Conservation (phyloP, 2,329 filamentous ascomycete species). For the Botrytis hyacinthi region DNA sequence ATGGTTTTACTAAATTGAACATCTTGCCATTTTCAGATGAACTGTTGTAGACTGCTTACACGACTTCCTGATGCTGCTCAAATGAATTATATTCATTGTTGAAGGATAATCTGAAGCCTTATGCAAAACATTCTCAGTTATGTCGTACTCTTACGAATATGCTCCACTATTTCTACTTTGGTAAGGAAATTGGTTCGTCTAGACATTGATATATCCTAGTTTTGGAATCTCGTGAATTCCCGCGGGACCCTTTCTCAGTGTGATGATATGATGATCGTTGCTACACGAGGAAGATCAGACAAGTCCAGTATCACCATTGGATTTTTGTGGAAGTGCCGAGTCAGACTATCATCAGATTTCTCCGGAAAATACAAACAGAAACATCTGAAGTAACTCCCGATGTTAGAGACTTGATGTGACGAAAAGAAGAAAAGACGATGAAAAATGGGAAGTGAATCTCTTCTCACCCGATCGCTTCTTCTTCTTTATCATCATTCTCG, state of each 20-base stretch:
- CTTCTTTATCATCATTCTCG: background rate
- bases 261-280: background rate
- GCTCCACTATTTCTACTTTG: slow-evolving; percentile 7
- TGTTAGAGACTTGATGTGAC: background rate
- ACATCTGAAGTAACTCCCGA: background rate
- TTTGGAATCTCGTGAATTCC: background rate
- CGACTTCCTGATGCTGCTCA: background rate
- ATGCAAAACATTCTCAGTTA: slow-evolving; percentile 5
- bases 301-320: slow-evolving; percentile 10
- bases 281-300: slow-evolving; percentile 9
- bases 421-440: background rate
- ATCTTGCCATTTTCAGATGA: background rate
- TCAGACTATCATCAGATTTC: background rate
- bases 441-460: too few relatives aligned
- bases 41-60: background rate
- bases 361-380: background rate
- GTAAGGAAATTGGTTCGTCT: slow-evolving; percentile 2
- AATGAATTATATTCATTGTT: background rate
- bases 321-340: background rate
- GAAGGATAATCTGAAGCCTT: background rate
- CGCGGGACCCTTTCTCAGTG: background rate
- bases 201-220: background rate
- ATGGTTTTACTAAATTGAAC: background rate
- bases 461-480: background rate
- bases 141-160: slow-evolving; percentile 4